Base-by-base conservation (phyloP, 2,329 filamentous ascomycete genomes). In the Leptosphaerulina australis region DNA sequence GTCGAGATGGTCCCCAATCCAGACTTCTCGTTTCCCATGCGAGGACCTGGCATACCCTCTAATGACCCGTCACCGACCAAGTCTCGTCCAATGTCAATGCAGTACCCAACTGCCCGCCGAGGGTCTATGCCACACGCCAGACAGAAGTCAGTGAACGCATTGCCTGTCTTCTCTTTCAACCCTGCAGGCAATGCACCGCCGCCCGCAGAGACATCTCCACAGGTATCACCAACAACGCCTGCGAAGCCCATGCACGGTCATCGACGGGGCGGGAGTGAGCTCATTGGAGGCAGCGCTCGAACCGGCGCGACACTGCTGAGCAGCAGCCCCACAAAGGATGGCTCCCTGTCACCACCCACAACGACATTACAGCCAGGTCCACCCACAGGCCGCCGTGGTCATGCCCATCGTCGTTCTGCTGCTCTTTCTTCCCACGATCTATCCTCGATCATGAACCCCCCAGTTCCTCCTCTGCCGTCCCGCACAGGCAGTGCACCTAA, bases 351-450 rank as follows among this genome's bases (percentile, higher is more conserved):
- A 41, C 73, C 77, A 9, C 78, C 87, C 9, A 77, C 76, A 35
- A 77, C 80, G 49, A 75, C 79, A 40, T 69, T 77, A 20, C 67
- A 72, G 20, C 76, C 77, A 25, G 77, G 77, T 7, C 78, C 78
- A 22, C 77, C 83, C 31, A 74, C 75, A 24, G 76, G 79, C 44
- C 81, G 85, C 54, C 82, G 89, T 60, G 85, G 88, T 12, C 90
- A 95, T 72, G 84, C 83, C 14, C 92, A 97, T 69, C 84, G 90
- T 51, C 85, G 93, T 53, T 96, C 92, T 20, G 81, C 76, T 53
- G 88, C 90, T 4, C 86, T 97, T 40, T 96, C 91, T 1, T 88
- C 86, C 49, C 89, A 93, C 66, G 92, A 97, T 66, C 74, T 96
- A 17, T 84, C 85, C 9, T 77, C 82, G 29, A 86, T 91, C 25